These are phyloP conservation scores for Somion occarium DNA, from an alignment of 1,284 basidiomycete genomes.

Conservation along the genomic window DNA sequence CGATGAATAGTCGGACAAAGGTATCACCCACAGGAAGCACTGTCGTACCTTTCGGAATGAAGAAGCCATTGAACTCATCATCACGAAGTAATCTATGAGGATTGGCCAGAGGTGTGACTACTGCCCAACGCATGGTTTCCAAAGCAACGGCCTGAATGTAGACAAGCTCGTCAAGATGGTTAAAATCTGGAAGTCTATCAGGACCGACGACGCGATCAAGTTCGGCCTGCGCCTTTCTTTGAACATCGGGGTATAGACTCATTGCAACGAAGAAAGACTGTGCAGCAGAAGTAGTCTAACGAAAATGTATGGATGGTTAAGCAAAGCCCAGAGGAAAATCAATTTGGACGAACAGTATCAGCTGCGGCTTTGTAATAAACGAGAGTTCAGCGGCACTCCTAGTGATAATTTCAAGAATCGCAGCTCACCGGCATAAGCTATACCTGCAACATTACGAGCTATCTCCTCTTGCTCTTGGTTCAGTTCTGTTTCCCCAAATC, in stretches of 20 bases:
- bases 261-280: slow-evolving; percentile 5
- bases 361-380: neutral
- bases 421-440: neutral
- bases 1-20: neutral
- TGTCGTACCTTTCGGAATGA: slow-evolving; percentile 18
- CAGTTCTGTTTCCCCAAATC: neutral
- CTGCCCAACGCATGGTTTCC: slow-evolving; percentile 3
- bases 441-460: slow-evolving; percentile 2
- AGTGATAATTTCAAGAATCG: neutral
- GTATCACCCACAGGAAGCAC: neutral
- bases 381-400: too few relatives aligned
- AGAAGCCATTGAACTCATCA: slow-evolving; percentile 20
- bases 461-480: neutral
- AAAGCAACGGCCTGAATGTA: slow-evolving; percentile 6
- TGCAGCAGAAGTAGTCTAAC: slow-evolving; percentile 4
- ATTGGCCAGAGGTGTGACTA: neutral
- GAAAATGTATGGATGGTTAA: neutral
- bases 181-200: slow-evolving; percentile 10
- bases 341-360: neutral
- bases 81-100: slow-evolving; percentile 7
- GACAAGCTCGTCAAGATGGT: slow-evolving; percentile 1
- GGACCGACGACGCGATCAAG: slow-evolving; percentile 18
- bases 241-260: slow-evolving; percentile 6
- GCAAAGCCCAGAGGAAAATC: neutral
- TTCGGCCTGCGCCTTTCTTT: slow-evolving; percentile 22